Base-by-base conservation (phyloP, 169 alveolate species). In the Cystoisospora suis region DNA sequence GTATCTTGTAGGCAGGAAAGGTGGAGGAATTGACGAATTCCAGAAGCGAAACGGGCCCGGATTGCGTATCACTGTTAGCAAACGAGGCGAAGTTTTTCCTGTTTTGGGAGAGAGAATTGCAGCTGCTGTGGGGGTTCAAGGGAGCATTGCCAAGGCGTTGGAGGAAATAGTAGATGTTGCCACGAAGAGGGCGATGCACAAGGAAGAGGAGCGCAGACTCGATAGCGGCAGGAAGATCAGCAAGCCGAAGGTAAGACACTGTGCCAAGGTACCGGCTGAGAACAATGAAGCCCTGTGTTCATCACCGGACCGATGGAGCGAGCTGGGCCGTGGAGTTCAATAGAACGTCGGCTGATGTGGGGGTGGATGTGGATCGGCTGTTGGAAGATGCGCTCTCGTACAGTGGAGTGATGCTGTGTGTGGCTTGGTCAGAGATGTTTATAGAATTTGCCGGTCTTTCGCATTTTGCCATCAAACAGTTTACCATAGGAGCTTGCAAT, bases 11-110 rank as follows among this genome's bases (percentile, higher is more conserved):
- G 92, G 92, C 44, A 44, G 92, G 9, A 88, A 88, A 56, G 92
- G 92, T 47, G 92, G 79, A 70, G 92, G 92, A 80, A 88, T 88
- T 72, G 92, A 88, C 38, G 92, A 88, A 42, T 88, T 88, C 49
- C 92, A 88, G 53, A 46, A 85, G 29, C 92, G 92, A 47, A 88
- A 88, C 40, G 92, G 92, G 2, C 92, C 92, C 34, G 92, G 92
- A 46, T 70, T 88, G 46, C 49, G 80, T 23, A 87, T 88, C 32
- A 88, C 87, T 61, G 92, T 88, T 32, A 72, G 87, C 34, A 88
- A 88, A 69, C 59, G 92, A 29, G 92, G 92, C 15, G 92, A 88
- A 36, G 77, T 88, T 49, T 88, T 88, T 45, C 92, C 92, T 38
- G 79, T 85, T 45, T 56, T 88, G 80, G 69, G 79, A n/a, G 92